A percentile compares a stretch with the other conserved stretches of the same genome.
These are phyloP conservation scores for Kazachstania kunashirensis DNA, from an alignment of 805 yeast species.

Conservation along the genomic window DNA sequence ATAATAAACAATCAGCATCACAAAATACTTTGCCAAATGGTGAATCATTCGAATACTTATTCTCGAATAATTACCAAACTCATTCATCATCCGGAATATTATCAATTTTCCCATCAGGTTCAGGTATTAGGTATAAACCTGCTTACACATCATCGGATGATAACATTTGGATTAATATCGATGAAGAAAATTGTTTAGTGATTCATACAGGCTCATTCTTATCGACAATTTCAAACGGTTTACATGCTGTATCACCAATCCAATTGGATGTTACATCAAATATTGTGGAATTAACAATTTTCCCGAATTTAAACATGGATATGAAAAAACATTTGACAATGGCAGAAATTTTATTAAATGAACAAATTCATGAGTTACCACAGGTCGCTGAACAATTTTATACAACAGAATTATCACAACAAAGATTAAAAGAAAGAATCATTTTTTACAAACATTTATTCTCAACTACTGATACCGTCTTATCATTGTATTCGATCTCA, in stretches of 20 bases:
- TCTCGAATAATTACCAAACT: constrained; percentile 13
- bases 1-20: constrained; percentile 2
- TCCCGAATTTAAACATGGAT: constrained; percentile 6
- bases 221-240: constrained; percentile 14
- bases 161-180: constrained; percentile 18
- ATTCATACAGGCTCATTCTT: constrained; percentile 23
- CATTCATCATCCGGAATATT: constrained; percentile 15
- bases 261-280: constrained; percentile 14
- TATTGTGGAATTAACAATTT: constrained; percentile 10
- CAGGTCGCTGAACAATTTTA: constrained; percentile 16
- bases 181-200: constrained; percentile 23
- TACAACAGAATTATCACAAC: constrained; percentile 12
- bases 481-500: constrained; percentile 24
- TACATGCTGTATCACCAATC: constrained; percentile 19
- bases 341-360: constrained; percentile 10
- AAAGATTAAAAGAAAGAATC: constrained; percentile 11
- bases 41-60: constrained; percentile 13
- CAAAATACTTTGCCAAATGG: constrained; percentile 8
- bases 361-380: constrained; percentile 23
- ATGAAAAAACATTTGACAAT: constrained; percentile 2
- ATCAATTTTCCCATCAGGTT: constrained; percentile 21
- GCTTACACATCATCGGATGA: constrained; percentile 18
- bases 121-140: constrained; percentile 20
- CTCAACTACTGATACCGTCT: constrained; percentile 18
- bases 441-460: constrained; percentile 19